Evolutionary conservation across 306 rosid genomes (phyloP).

Genomic region (Medicago lupulina): DNA sequence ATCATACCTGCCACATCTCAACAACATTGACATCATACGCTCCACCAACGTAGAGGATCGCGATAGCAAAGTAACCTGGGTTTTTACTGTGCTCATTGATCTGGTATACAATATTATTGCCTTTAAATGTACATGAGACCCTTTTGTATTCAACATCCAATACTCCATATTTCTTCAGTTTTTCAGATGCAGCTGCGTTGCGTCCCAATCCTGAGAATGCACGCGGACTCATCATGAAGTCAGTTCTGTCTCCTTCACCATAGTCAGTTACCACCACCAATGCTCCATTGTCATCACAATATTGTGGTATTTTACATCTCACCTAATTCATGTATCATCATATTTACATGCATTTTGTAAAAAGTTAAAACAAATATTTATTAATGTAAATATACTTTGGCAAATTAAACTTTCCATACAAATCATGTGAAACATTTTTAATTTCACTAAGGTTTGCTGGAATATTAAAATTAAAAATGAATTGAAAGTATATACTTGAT

Average conservation of each 20-base stretch:
- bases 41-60: slow-evolving; percentile 53
- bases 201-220: slow-evolving; percentile 43
- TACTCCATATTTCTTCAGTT: slow-evolving; percentile 38
- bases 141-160: slow-evolving; percentile 46
- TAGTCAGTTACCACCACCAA: slow-evolving; percentile 45
- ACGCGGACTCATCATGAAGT: slow-evolving; percentile 46
- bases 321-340: slow-evolving; percentile 42
- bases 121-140: slow-evolving; percentile 53
- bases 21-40: slow-evolving; percentile 57
- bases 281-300: slow-evolving; percentile 42
- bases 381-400: too few relatives aligned
- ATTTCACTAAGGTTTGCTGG: not conserved
- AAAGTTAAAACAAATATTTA: too few relatives aligned
- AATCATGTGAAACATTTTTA: too few relatives aligned
- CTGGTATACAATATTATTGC: slow-evolving; percentile 45
- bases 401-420: too few relatives aligned
- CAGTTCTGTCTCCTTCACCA: slow-evolving; percentile 54
- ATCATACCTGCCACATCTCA: slow-evolving; percentile 63
- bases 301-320: slow-evolving; percentile 36
- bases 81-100: slow-evolving; percentile 61
- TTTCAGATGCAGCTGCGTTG: not conserved
- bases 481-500: slow-evolving; percentile 57
- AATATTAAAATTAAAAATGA: not conserved
- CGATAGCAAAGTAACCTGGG: slow-evolving; percentile 66
- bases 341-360: too few relatives aligned